Evolutionary conservation across 495 filamentous ascomycete species (phyloP).

Genomic region (Hypoxylon cercidicola): DNA sequence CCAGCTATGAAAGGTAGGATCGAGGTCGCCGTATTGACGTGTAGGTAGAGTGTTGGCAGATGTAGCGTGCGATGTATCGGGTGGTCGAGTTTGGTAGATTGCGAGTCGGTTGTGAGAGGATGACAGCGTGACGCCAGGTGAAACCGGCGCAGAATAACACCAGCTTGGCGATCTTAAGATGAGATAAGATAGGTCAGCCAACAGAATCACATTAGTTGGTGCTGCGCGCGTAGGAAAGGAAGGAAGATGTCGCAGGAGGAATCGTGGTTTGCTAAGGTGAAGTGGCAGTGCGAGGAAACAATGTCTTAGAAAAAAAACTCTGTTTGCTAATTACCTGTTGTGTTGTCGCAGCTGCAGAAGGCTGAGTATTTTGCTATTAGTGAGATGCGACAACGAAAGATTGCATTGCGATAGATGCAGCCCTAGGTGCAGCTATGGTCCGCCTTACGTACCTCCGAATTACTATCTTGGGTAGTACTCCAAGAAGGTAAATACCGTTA

Average conservation of each 20-base stretch:
- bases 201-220: conserved; percentile 14
- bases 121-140: conserved; percentile 2
- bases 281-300: background rate
- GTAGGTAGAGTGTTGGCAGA: background rate
- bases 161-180: conserved; percentile 19
- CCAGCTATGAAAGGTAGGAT: background rate
- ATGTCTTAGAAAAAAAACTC: conserved; percentile 27
- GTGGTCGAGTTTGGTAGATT: no score
- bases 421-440: conserved; percentile 23
- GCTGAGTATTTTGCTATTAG: conserved; percentile 27
- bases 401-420: conserved; percentile 28
- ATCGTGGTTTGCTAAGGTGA: conserved; percentile 17
- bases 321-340: conserved; percentile 37
- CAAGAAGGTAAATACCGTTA: background rate
- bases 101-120: background rate
- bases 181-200: conserved; percentile 6
- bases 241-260: conserved; percentile 1
- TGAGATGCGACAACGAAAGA: conserved; percentile 37
- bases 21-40: no score
- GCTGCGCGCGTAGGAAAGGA: conserved; percentile 1
- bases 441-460: background rate
- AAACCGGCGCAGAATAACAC: conserved; percentile 12
- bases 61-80: no score
- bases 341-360: conserved; percentile 19
- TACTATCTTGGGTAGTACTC: background rate